Base-by-base conservation (phyloP, 2,329 filamentous ascomycete genomes). In the Ophioceras dolichostomum region DNA sequence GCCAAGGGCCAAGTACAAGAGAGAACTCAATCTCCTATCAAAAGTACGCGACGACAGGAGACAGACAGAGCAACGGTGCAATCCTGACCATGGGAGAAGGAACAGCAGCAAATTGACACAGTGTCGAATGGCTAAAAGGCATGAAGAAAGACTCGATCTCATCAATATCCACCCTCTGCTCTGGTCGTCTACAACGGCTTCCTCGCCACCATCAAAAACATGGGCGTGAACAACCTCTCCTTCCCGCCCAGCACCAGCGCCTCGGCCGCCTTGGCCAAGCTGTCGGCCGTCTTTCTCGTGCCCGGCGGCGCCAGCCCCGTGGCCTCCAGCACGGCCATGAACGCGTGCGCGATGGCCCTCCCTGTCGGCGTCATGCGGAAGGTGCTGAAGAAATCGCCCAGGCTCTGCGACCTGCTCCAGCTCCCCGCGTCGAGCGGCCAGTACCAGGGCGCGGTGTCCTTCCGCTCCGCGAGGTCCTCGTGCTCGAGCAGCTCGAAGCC, bases 131-230 rank as follows among this genome's bases (percentile, higher is more conserved):
- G n/a, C n/a, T n/a, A n/a, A n/a, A n/a, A n/a, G n/a, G n/a, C n/a
- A n/a, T n/a, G n/a, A n/a, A n/a, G n/a, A n/a, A n/a, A n/a, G n/a
- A n/a, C n/a, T n/a, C n/a, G n/a, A n/a, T n/a, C n/a, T n/a, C n/a
- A n/a, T n/a, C n/a, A n/a, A n/a, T n/a, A n/a, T n/a, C n/a, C n/a
- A n/a, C n/a, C n/a, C n/a, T n/a, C n/a, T n/a, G n/a, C n/a, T n/a
- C n/a, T n/a, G n/a, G n/a, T n/a, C n/a, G n/a, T n/a, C 47, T 62
- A 55, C 36, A 50, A 49, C 4, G 89, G 86, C 71, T 95, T 95
- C 62, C 84, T 77, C 43, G 77, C 89, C 41, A 95, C 76, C 85
- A 95, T 95, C 54, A 96, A 67, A 65, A 94, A 95, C 89, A 96
- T 96, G 39, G 89, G 89, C 2, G 89, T 96, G 64, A 96, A 96